phyloP scores from a whole-genome alignment of 345 rosid species.

The Rhizophora apiculata region DNA sequence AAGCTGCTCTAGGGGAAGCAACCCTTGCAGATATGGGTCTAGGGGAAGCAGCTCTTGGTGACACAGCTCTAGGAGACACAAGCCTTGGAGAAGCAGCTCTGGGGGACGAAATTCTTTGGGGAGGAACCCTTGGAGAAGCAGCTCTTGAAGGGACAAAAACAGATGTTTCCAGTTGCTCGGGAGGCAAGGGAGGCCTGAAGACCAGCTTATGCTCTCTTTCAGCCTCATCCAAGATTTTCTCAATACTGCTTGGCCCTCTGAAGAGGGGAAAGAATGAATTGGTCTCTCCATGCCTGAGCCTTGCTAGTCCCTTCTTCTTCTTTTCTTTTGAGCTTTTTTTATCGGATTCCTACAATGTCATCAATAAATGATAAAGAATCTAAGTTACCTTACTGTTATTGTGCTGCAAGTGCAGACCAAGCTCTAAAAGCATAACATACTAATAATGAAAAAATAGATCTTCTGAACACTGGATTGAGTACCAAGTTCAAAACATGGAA shows the following conservation, averaged over 20 bases:
- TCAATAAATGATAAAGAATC: neutral
- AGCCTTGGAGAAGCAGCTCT: constrained; percentile 36
- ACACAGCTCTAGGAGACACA: neutral
- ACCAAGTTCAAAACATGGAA: no score
- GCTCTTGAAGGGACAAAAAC: constrained; percentile 36
- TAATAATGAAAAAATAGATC: no score
- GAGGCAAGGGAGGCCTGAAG: constrained; percentile 69
- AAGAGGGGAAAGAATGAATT: constrained; percentile 80
- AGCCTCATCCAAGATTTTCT: constrained; percentile 86
- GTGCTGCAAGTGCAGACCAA: neutral
- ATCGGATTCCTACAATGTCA: constrained; percentile 29
- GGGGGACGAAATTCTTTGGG: constrained; percentile 52
- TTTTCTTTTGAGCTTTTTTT: constrained; percentile 49
- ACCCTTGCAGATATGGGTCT: constrained; percentile 52
- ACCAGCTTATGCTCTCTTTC: constrained; percentile 72
- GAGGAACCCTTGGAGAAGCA: constrained; percentile 22
- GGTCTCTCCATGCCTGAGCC: constrained; percentile 59
- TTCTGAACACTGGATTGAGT: no score
- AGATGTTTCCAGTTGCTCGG: constrained; percentile 47
- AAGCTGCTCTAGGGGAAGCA: constrained; percentile 42
- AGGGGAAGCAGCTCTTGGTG: constrained; percentile 40
- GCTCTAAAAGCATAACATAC: neutral
- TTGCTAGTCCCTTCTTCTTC: constrained; percentile 63
- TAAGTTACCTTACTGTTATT: neutral
- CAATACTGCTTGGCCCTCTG: constrained; percentile 87